Evolutionary conservation across 768 basidiomycete species (phyloP).

Genomic region (Russula emetica): DNA sequence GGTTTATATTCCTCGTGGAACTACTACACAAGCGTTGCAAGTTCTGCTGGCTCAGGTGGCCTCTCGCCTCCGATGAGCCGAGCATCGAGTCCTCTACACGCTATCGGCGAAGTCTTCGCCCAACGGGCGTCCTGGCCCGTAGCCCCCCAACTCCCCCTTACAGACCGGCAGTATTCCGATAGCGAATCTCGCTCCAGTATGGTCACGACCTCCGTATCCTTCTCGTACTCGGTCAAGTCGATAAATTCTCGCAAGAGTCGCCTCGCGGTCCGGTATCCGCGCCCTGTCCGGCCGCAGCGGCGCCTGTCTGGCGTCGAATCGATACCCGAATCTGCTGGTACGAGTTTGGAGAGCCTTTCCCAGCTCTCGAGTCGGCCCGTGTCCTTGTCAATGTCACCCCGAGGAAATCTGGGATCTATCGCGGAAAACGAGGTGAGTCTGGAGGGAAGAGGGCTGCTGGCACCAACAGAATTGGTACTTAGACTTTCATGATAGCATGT

Average conservation of each 20-base stretch:
- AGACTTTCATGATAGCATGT: not conserved
- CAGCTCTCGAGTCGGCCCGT: conserved; percentile 6
- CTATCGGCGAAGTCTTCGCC: conserved; percentile 1
- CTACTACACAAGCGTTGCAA: not conserved
- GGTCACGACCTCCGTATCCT: not conserved
- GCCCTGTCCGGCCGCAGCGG: conserved; percentile 3
- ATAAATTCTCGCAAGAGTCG: conserved; percentile 20
- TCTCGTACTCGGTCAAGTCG: conserved; percentile 11
- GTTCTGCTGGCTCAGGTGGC: not conserved
- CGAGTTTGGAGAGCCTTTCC: conserved; percentile 1
- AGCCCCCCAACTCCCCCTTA: not conserved
- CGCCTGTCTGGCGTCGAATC: not conserved
- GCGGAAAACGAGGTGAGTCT: conserved; percentile 11
- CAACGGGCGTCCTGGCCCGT: conserved; percentile 7
- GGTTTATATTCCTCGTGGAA: conserved; percentile 4
- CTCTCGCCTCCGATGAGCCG: conserved; percentile 7
- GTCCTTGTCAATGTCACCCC: not conserved
- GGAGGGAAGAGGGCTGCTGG: not conserved
- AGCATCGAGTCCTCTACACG: not conserved
- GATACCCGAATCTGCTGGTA: not conserved
- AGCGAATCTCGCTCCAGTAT: not conserved
- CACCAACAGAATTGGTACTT: not conserved
- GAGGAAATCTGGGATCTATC: not conserved
- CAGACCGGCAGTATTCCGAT: not conserved
- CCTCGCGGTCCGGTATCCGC: conserved; percentile 11